phyloP scores from a whole-genome alignment of 1,139 yeast species.

The Taphrina communis region DNA sequence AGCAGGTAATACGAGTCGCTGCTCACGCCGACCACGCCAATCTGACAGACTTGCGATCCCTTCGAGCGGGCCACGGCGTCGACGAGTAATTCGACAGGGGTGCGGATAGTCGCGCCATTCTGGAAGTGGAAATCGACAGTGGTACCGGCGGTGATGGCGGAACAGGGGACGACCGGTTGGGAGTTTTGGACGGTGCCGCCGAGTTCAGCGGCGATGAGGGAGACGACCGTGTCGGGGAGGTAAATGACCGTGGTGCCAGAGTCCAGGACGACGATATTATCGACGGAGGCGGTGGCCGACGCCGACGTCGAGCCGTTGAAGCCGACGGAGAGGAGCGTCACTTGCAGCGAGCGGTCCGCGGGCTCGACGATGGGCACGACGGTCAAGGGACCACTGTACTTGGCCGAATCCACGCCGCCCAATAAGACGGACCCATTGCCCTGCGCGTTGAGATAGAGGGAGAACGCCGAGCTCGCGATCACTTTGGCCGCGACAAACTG shows the following conservation, averaged over 20 bases:
- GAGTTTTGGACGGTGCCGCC: slow-evolving; percentile 50
- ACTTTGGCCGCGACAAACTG: slow-evolving; percentile 39
- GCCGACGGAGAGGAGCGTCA: slow-evolving; percentile 42
- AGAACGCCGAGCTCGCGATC: slow-evolving; percentile 58
- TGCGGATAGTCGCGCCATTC: slow-evolving; percentile 41
- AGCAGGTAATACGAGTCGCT: slow-evolving; percentile 51
- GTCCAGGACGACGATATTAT: slow-evolving; percentile 57
- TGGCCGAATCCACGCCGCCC: slow-evolving; percentile 64
- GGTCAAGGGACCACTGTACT: slow-evolving; percentile 58
- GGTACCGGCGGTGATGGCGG: slow-evolving; percentile 56
- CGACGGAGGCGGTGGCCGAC: slow-evolving; percentile 2
- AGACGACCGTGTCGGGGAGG: slow-evolving; percentile 56
- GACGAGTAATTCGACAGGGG: slow-evolving; percentile 41
- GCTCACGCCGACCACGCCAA: slow-evolving; percentile 34
- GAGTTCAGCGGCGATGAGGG: slow-evolving; percentile 53
- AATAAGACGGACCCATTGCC: slow-evolving; percentile 59
- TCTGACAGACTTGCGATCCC: slow-evolving; percentile 41
- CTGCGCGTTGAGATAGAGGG: slow-evolving; percentile 58
- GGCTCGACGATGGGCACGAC: slow-evolving; percentile 46
- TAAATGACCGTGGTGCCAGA: slow-evolving; percentile 67
- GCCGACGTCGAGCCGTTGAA: slow-evolving; percentile 28
- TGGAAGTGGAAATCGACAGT: slow-evolving; percentile 51
- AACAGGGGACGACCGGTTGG: slow-evolving; percentile 50
- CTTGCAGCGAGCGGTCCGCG: slow-evolving; percentile 41
- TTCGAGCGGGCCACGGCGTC: slow-evolving; percentile 23